Percentiles rank a stretch among this genome's conserved stretches.
Evolutionary conservation across 208 protist genomes (phyloP).

Genomic region (Naegleria lovaniensis): DNA sequence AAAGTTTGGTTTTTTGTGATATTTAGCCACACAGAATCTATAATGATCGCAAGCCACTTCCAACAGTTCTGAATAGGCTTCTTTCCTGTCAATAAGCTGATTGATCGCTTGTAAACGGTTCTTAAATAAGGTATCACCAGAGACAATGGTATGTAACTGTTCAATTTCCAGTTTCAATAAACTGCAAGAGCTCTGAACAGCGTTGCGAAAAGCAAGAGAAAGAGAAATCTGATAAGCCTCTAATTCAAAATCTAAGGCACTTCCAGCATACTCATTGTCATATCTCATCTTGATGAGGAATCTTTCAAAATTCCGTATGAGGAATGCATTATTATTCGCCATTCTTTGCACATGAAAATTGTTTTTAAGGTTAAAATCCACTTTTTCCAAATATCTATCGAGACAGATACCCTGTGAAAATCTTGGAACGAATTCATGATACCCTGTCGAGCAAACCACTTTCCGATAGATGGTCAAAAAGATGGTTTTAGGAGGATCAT

Average conservation of each 20-base stretch:
- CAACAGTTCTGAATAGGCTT: background rate
- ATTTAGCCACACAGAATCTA: background rate
- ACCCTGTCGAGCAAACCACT: background rate
- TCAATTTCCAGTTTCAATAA: background rate
- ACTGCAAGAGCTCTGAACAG: background rate
- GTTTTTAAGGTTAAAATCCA: too few relatives aligned
- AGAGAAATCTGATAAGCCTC: background rate
- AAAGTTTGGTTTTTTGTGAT: background rate
- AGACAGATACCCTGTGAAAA: too few relatives aligned
- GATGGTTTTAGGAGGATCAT: background rate
- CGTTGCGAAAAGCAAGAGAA: background rate
- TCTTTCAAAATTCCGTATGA: background rate
- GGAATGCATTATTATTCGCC: background rate
- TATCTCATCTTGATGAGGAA: background rate
- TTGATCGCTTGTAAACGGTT: background rate
- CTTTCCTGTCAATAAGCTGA: background rate
- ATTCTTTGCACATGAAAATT: background rate
- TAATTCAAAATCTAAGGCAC: background rate
- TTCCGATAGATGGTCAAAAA: background rate
- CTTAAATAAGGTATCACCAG: background rate
- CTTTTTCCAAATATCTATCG: too few relatives aligned
- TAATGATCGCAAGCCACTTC: background rate
- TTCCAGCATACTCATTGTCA: background rate
- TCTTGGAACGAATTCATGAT: background rate
- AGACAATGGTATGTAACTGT: background rate